Evolutionary conservation across 116 monocot genomes (phyloP).

Genomic region (Phalaenopsis hybrid): DNA sequence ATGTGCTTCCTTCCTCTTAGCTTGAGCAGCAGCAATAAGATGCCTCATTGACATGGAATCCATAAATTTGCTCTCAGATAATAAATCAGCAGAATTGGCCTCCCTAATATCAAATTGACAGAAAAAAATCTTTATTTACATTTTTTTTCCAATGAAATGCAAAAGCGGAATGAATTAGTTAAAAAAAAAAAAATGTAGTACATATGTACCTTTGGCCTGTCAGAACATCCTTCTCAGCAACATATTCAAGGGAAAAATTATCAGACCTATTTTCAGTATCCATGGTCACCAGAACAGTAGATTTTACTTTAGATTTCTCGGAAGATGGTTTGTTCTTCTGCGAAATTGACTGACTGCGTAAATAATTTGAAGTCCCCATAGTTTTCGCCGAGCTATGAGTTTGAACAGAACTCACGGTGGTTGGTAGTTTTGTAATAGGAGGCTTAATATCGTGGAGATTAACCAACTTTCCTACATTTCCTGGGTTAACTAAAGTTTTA

Average conservation of each 20-base stretch:
- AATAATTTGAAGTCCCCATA: neutral
- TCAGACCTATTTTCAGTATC: slow-evolving; percentile 27
- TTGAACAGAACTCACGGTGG: neutral
- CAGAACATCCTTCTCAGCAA: slow-evolving; percentile 28
- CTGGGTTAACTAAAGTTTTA: slow-evolving; percentile 10
- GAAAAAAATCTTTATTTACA: neutral
- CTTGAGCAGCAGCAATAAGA: slow-evolving; percentile 96
- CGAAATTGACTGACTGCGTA: slow-evolving; percentile 2
- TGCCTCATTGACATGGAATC: slow-evolving; percentile 73
- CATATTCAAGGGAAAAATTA: slow-evolving; percentile 29
- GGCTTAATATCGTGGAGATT: slow-evolving; percentile 22
- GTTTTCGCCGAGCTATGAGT: neutral
- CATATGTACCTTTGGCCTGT: slow-evolving; percentile 23
- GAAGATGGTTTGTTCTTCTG: slow-evolving; percentile 24
- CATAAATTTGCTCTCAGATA: slow-evolving; percentile 17
- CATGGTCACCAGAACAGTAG: slow-evolving; percentile 12
- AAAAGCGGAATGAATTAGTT: neutral
- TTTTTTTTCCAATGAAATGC: neutral
- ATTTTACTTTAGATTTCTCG: slow-evolving; percentile 26
- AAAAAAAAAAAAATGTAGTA: neutral
- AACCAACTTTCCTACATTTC: slow-evolving; percentile 12
- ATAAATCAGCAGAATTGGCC: slow-evolving; percentile 9
- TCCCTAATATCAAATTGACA: slow-evolving; percentile 22
- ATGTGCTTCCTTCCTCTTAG: slow-evolving; percentile 64
- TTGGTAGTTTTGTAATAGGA: slow-evolving; percentile 9